phyloP scores from a whole-genome alignment of 768 basidiomycete genomes.

The Collybia mongolica region DNA sequence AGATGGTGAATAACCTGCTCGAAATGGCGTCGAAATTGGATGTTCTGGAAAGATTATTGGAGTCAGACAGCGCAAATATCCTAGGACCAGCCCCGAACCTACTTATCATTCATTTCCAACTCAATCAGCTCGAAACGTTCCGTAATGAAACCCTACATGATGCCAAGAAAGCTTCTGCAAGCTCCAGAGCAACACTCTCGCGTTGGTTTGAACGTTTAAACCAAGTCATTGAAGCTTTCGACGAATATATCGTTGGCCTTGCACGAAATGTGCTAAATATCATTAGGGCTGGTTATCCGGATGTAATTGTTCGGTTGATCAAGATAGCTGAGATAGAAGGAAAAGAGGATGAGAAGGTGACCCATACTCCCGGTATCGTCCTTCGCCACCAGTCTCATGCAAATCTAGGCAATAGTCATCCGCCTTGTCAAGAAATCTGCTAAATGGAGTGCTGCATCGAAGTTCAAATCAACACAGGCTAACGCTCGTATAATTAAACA shows the following conservation, averaged over 20 bases:
- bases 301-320: slow-evolving; percentile 87
- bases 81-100: slow-evolving; percentile 86
- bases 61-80: slow-evolving; percentile 71
- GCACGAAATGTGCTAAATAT: slow-evolving; percentile 78
- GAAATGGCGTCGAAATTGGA: slow-evolving; percentile 88
- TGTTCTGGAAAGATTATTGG: slow-evolving; percentile 75
- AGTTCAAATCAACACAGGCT: slow-evolving; percentile 91
- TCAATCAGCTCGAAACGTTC: slow-evolving; percentile 91
- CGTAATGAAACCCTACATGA: slow-evolving; percentile 94
- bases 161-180: slow-evolving; percentile 77
- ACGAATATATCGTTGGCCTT: slow-evolving; percentile 78
- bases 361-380: neutral
- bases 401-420: slow-evolving; percentile 81
- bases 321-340: slow-evolving; percentile 96
- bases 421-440: slow-evolving; percentile 93
- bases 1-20: slow-evolving; percentile 92
- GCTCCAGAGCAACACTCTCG: slow-evolving; percentile 64
- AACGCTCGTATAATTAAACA: slow-evolving; percentile 93
- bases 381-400: neutral
- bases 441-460: slow-evolving; percentile 88
- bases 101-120: slow-evolving; percentile 85
- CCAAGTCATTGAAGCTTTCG: slow-evolving; percentile 77
- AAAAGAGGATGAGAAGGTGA: slow-evolving; percentile 90
- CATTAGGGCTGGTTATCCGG: slow-evolving; percentile 73
- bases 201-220: slow-evolving; percentile 87